phyloP scores from a whole-genome alignment of 2,329 filamentous ascomycete species.

The Tolypocladium album region DNA sequence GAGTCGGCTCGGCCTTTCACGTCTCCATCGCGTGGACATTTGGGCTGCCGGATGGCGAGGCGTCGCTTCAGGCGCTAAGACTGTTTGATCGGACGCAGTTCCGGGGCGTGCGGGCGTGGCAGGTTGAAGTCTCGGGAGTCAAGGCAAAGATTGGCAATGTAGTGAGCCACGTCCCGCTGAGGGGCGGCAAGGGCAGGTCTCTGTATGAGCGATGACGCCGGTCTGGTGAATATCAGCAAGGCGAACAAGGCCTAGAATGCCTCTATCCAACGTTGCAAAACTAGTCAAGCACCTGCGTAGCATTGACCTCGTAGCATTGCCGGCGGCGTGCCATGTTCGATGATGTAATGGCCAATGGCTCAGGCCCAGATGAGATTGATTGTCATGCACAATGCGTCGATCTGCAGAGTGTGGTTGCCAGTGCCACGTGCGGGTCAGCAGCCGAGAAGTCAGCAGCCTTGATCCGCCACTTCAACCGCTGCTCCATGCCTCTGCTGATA shows the following conservation, averaged over 20 bases:
- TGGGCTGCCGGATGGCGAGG: conserved; percentile 33
- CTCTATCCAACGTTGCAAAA: background rate
- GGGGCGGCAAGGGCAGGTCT: background rate
- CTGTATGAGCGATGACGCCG: background rate
- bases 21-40: conserved; percentile 84
- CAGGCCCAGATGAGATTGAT: background rate
- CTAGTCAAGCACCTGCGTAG: background rate
- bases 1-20: conserved; percentile 53
- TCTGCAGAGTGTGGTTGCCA: background rate
- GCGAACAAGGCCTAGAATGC: background rate
- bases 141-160: conserved; percentile 69
- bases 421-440: background rate
- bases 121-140: conserved; percentile 46
- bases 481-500: no score
- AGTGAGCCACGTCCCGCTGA: conserved; percentile 40
- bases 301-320: background rate
- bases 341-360: background rate
- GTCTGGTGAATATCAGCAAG: background rate
- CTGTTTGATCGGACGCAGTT: conserved; percentile 14
- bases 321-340: background rate
- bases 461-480: background rate
- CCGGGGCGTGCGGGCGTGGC: conserved; percentile 25
- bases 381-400: background rate
- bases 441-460: background rate
- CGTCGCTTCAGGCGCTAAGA: conserved; percentile 13